Base-by-base conservation (phyloP, 1,284 basidiomycete species). In the Meira miltonrushii region DNA sequence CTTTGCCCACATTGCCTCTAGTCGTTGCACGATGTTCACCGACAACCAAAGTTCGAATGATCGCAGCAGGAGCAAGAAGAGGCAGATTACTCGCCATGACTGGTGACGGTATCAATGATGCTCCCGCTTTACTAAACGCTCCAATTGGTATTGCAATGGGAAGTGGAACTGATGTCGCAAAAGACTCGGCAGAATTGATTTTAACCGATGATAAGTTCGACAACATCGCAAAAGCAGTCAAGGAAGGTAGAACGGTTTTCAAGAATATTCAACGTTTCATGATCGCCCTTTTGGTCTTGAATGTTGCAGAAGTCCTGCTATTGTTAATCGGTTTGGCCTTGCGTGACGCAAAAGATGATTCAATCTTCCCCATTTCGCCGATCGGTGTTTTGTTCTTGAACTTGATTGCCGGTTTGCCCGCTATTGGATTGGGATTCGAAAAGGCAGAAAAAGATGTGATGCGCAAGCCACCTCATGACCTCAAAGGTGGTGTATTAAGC, bases 111-210 rank as follows among this genome's bases (percentile, higher is more conserved):
- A 81, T 88, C 61, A 87, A 87, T 71, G 84, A 85, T 68, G 81
- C 81, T 6, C 83, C 83, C 10, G 80, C 83, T 68, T 77, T 84
- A 60, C 83, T 83, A 69, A 80, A 82, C 38, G 84, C 85, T 21
- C 63, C 62, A 15, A 67, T 77, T 54, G 75, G 76, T 51, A 85
- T 88, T 64, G 86, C 84, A 10, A 88, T 88, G 86, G 87, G 86
- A 39, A 84, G 82, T 6, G 86, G 86, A n/a, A 84, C 83, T 7
- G 86, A 88, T 66, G 86, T 88, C 28, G 86, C 87, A 41, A 85
- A 85, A 70, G 83, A 82, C 55, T 65, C 63, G 37, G 72, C 77
- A n/a, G 77, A 78, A 41, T 65, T 78, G 17, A 64, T 78, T 21
- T 62, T 78, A 7, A 68, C 67, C 15, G 72, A 75, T 54, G 72